Evolutionary conservation across 768 basidiomycete genomes (phyloP), one percentile per base, ranked within the genome.

Genomic region (Hericium coralloides): DNA sequence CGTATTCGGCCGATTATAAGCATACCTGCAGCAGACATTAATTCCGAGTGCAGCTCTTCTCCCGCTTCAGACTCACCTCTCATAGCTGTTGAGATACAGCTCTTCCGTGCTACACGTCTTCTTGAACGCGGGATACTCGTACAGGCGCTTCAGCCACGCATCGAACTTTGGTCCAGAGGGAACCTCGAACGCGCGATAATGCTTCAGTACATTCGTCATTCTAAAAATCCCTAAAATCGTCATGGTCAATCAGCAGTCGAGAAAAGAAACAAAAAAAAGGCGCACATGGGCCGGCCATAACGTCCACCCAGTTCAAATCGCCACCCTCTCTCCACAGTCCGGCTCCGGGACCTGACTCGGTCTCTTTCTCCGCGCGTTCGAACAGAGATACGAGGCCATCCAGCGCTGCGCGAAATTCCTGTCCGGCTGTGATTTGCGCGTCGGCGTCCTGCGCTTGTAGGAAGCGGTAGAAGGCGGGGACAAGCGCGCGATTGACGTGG

Each of bases 381-480:
- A 89, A 74, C 9, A 86, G 72, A 0, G 54, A 60, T 0, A 82
- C 74, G 37, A 89, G 78, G 0, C 65, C 64, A 22, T 79, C 77
- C 12, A 89, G 65, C 1, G 80, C 75, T 0, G 68, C 68, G 38
- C 72, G 70, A 58, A 86, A 84, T 18, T 85, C 85, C 55, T 74
- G 77, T 2, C 75, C 81, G 2, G 64, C 67, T 18, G 74, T 69
- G 49, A 77, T 75, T 65, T 88, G 86, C 1, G 79, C 74, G 3
- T 68, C 68, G 9, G 65, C 54, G 7, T 81, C 81, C 68, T 87
- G 87, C 0, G 85, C 83, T 71, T 89, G 87, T 26, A 90, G 75
- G 62, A 76, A 88, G 26, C 85, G 80, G 63, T 89, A 89, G 68
- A 89, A 90, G 0, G 84, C 76, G 7, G 88, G 87, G 3, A 90